phyloP scores from a whole-genome alignment of 768 basidiomycete genomes.

The Tylopilus balloui region DNA sequence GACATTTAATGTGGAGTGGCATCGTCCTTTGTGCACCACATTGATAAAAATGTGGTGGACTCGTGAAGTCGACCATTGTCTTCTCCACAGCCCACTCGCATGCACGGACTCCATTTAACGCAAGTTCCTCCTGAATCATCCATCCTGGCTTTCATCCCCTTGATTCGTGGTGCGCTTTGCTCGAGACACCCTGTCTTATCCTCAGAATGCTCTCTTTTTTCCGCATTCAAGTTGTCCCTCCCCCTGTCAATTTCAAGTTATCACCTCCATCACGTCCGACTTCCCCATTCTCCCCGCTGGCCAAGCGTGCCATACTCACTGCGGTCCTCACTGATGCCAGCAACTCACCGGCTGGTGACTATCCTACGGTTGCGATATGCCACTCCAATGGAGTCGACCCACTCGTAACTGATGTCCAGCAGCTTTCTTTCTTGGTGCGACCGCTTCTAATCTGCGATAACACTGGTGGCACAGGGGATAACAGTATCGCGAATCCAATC shows the following conservation, averaged over 20 bases:
- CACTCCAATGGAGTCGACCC: background rate
- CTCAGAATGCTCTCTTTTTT: slow-evolving; percentile 12
- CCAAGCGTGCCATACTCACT: slow-evolving; percentile 5
- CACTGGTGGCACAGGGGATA: background rate
- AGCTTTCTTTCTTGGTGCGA: background rate
- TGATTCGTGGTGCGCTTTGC: background rate
- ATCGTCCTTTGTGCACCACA: slow-evolving; percentile 7
- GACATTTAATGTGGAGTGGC: background rate
- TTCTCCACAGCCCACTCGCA: slow-evolving; percentile 7
- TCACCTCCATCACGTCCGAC: background rate
- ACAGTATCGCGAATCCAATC: background rate
- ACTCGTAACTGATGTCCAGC: background rate
- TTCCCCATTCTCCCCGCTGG: background rate
- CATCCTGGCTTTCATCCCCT: background rate
- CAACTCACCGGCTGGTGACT: background rate
- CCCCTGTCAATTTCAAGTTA: slow-evolving; percentile 6
- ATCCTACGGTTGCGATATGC: background rate
- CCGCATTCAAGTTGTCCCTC: background rate
- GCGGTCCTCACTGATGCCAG: background rate
- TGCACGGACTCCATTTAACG: slow-evolving; percentile 16
- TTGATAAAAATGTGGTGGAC: slow-evolving; percentile 2
- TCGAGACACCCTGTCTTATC: background rate
- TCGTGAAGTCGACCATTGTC: slow-evolving; percentile 14
- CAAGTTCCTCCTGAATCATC: background rate
- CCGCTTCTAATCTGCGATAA: background rate